Evolutionary conservation across 2,329 filamentous ascomycete genomes (phyloP).

Genomic region (Taxawa tesnikishii): DNA sequence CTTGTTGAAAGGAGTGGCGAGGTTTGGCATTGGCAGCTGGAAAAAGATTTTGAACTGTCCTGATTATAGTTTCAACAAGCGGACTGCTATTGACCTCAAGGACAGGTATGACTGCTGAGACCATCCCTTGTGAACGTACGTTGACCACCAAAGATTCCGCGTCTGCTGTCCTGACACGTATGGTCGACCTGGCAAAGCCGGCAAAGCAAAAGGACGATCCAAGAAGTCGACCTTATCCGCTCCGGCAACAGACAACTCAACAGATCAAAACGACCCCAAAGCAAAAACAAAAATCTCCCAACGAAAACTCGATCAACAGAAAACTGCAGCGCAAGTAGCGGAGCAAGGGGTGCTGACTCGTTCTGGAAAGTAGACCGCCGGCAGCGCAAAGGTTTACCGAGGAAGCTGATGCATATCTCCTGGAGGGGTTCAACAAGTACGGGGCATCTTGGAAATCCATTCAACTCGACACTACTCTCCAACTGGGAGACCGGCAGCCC

Average conservation of each 20-base stretch:
- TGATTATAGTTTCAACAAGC: conserved; percentile 43
- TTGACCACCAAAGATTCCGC: conserved; percentile 26
- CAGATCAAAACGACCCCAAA: not conserved
- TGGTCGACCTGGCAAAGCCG: conserved; percentile 14
- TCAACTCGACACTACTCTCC: conserved; percentile 39
- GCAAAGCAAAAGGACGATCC: conserved; percentile 1
- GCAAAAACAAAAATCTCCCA: not conserved
- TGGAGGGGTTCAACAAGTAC: conserved; percentile 46
- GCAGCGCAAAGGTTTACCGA: conserved; percentile 42
- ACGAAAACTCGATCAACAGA: not conserved
- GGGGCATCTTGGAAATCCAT: conserved; percentile 50
- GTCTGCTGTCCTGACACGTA: conserved; percentile 41
- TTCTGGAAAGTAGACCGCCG: conserved; percentile 28
- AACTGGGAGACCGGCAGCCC: conserved; percentile 38
- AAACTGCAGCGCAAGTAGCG: too few relatives aligned
- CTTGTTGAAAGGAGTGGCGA: conserved; percentile 45
- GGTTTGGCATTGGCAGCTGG: conserved; percentile 53
- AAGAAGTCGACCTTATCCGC: not conserved
- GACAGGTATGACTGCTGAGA: conserved; percentile 31
- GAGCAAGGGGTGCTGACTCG: not conserved
- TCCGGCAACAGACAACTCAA: not conserved
- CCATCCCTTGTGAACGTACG: conserved; percentile 15
- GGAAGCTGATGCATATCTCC: conserved; percentile 44
- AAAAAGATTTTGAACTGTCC: conserved; percentile 47
- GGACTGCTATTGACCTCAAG: conserved; percentile 52